Evolutionary conservation across 2,329 filamentous ascomycete genomes (phyloP).

Genomic region (Colletotrichum siamense): DNA sequence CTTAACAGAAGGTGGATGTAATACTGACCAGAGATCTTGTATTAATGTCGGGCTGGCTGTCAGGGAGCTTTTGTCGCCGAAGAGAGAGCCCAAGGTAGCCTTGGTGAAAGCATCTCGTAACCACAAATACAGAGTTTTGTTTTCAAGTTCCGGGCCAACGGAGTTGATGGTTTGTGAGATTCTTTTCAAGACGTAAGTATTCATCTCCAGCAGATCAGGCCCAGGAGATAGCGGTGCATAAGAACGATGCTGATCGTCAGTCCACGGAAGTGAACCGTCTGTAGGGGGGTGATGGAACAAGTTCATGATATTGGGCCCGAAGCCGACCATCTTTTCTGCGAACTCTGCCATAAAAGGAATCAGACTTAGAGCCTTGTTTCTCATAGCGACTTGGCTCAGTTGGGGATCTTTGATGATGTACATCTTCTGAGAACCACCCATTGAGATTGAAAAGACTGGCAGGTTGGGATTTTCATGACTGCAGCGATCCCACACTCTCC

Average conservation of each 20-base stretch:
- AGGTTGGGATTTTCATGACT: not conserved
- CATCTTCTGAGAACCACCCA: not conserved
- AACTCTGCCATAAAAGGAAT: constrained; percentile 44
- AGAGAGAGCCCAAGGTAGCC: constrained; percentile 44
- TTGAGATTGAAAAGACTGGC: not conserved
- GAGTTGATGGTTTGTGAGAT: constrained; percentile 34
- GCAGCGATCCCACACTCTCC: not conserved
- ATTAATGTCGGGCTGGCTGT: constrained; percentile 25
- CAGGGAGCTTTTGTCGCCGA: constrained; percentile 48
- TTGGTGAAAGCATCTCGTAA: constrained; percentile 40
- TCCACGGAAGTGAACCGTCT: constrained; percentile 32
- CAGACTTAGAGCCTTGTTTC: constrained; percentile 41
- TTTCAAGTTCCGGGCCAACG: constrained; percentile 4
- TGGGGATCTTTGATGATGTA: not conserved
- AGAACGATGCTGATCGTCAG: not conserved
- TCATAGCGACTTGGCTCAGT: not conserved
- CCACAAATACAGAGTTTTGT: constrained; percentile 36
- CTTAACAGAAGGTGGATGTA: not conserved
- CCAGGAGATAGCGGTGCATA: not conserved
- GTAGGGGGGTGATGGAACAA: constrained; percentile 38
- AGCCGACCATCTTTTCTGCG: constrained; percentile 39
- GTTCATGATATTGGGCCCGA: constrained; percentile 39
- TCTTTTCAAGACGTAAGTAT: constrained; percentile 34
- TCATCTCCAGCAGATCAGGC: not conserved
- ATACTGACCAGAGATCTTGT: not conserved